phyloP scores from a whole-genome alignment of 2,329 filamentous ascomycete genomes.

The Phaeomoniella chlamydospora region DNA sequence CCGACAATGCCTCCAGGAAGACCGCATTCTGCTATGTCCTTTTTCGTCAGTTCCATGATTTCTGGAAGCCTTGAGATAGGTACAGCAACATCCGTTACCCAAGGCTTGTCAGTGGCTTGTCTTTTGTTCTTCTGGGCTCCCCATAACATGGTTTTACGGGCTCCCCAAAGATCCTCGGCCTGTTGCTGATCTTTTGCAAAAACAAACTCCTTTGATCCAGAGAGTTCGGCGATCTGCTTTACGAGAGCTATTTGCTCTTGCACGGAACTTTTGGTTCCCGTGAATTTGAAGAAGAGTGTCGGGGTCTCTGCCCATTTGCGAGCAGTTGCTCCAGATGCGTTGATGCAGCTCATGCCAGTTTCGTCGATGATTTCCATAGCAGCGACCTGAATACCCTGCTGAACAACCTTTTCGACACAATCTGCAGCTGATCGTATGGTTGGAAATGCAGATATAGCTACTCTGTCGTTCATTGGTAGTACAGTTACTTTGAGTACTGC shows the following conservation, averaged over 20 bases:
- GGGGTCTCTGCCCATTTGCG: constrained; percentile 6
- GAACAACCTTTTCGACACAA: constrained; percentile 5
- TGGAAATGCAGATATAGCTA: constrained; percentile 24
- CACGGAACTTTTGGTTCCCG: constrained; percentile 4
- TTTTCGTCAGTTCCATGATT: constrained; percentile 7
- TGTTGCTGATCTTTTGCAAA: constrained; percentile 3
- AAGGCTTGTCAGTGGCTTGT: constrained; percentile 6
- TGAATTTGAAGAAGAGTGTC: constrained; percentile 9
- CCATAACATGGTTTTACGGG: constrained; percentile 5
- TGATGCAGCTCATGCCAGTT: constrained; percentile 6
- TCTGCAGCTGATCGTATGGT: constrained; percentile 4
- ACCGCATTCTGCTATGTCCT: constrained; percentile 3
- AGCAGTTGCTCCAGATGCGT: constrained; percentile 7
- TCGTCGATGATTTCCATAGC: constrained; percentile 9
- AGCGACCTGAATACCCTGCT: constrained; percentile 5
- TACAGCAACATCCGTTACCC: constrained; percentile 7
- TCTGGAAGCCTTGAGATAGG: constrained; percentile 2
- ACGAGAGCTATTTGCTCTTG: constrained; percentile 6
- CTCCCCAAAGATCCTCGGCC: constrained; percentile 5
- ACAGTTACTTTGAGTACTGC: constrained; percentile 37
- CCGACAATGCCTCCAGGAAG: constrained; percentile 16
- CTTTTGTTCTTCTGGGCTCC: constrained; percentile 6
- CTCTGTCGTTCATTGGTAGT: constrained; percentile 33
- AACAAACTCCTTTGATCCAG: constrained; percentile 5
- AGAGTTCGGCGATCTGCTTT: constrained; percentile 3